These are phyloP conservation scores for Penicillium sp. DNA, from an alignment of 2,329 filamentous ascomycete genomes.

Conservation along the genomic window DNA sequence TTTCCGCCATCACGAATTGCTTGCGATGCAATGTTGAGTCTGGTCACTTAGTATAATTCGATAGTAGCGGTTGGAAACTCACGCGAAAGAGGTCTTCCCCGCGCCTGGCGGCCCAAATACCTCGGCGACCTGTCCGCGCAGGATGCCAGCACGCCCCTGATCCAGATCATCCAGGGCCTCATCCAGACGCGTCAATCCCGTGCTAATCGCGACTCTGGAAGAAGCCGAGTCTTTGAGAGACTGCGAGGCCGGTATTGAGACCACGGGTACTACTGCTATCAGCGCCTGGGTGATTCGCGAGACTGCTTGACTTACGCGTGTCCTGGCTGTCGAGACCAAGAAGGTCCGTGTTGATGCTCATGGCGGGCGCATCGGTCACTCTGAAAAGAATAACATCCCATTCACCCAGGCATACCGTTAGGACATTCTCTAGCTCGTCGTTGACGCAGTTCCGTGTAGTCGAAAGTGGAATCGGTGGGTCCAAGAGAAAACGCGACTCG, in stretches of 20 bases:
- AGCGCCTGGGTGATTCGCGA: constrained; percentile 1
- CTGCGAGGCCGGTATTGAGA: constrained; percentile 37
- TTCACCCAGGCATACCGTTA: not conserved
- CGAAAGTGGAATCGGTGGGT: not conserved
- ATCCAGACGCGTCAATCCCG: constrained; percentile 49
- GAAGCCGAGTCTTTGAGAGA: constrained; percentile 30
- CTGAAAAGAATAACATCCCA: not conserved
- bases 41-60: constrained; percentile 32
- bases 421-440: not conserved
- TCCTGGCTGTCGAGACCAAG: constrained; percentile 31
- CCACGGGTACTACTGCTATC: constrained; percentile 24
- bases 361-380: constrained; percentile 5
- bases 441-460: not conserved
- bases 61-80: constrained; percentile 31
- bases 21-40: constrained; percentile 65
- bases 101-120: constrained; percentile 81
- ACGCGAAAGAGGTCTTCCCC: constrained; percentile 82
- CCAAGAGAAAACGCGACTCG: not conserved
- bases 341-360: constrained; percentile 29
- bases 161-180: constrained; percentile 23
- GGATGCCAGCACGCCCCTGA: constrained; percentile 41
- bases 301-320: constrained; percentile 23
- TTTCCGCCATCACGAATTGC: constrained; percentile 57
- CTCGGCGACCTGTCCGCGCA: constrained; percentile 74
- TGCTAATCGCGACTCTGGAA: constrained; percentile 29